These are phyloP conservation scores for Xylaria sp. DNA, from an alignment of 2,329 filamentous ascomycete species.

Conservation along the genomic window DNA sequence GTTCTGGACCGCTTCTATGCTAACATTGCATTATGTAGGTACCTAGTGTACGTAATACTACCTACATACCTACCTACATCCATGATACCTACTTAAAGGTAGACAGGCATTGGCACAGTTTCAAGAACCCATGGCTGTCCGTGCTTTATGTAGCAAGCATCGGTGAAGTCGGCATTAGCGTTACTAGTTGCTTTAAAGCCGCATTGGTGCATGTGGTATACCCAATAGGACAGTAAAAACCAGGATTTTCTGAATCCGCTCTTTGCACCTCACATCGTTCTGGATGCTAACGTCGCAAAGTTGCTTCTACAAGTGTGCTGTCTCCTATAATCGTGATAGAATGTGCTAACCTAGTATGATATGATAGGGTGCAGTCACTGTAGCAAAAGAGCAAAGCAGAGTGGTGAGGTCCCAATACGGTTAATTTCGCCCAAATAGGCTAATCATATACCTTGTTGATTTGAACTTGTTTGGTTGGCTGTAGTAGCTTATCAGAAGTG, in stretches of 20 bases:
- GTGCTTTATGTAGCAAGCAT: constrained; percentile 1
- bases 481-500: neutral
- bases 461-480: neutral
- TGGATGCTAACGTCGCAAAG: neutral
- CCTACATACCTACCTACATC: too few relatives aligned
- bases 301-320: neutral
- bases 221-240: neutral
- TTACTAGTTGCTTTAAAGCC: neutral
- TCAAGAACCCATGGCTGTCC: neutral
- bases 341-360: too few relatives aligned
- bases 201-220: neutral
- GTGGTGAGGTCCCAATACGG: constrained; percentile 2
- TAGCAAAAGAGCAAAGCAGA: too few relatives aligned
- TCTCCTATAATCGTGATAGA: neutral
- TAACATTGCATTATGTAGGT: constrained; percentile 9
- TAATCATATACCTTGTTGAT: constrained; percentile 5
- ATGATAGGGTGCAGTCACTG: too few relatives aligned
- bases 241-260: neutral
- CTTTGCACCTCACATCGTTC: neutral
- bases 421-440: constrained; percentile 5
- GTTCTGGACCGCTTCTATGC: constrained; percentile 3
- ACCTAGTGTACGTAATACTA: neutral
- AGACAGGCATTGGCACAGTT: neutral
- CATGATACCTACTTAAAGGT: too few relatives aligned
- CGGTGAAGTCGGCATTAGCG: neutral